phyloP scores from a whole-genome alignment of 495 filamentous ascomycete genomes.

The Aspergillus diversus region DNA sequence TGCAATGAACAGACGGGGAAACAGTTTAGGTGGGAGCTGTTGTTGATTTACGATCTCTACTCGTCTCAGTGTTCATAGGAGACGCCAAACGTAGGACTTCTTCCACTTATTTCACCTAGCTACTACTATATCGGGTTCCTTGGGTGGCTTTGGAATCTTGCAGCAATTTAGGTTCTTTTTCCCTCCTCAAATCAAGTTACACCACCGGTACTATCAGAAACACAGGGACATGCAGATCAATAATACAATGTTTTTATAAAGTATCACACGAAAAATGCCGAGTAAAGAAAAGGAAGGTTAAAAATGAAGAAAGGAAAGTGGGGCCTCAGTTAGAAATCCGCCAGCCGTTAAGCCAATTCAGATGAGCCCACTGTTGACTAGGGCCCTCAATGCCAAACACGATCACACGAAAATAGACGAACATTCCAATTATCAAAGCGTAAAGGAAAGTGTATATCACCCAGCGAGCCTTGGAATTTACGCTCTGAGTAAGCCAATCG shows the following conservation, averaged over 20 bases:
- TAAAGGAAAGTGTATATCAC: slow-evolving; percentile 74
- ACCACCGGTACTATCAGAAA: background rate
- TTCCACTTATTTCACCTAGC: background rate
- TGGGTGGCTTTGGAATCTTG: background rate
- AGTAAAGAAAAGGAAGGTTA: background rate
- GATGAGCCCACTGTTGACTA: slow-evolving; percentile 81
- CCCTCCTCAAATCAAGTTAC: background rate
- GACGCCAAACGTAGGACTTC: background rate
- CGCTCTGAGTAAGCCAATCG: slow-evolving; percentile 75
- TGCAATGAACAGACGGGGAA: slow-evolving; percentile 51
- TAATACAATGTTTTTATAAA: slow-evolving; percentile 3
- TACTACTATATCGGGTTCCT: background rate
- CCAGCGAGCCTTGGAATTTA: slow-evolving; percentile 61
- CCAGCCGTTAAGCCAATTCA: slow-evolving; percentile 83
- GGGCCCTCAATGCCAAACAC: slow-evolving; percentile 93
- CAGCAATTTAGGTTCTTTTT: slow-evolving; percentile 1
- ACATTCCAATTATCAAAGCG: slow-evolving; percentile 71
- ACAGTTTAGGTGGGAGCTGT: slow-evolving; percentile 50
- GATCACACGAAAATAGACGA: slow-evolving; percentile 89
- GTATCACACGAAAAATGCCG: background rate
- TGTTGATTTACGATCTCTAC: slow-evolving; percentile 36
- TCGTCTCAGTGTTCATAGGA: too few species aligned
- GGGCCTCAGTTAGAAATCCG: slow-evolving; percentile 50
- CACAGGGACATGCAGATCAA: background rate
- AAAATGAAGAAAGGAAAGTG: slow-evolving; percentile 1